Evolutionary conservation across 1,284 basidiomycete species (phyloP), one percentile per base, ranked within the genome.

Genomic region (Microbotryum intermedium): DNA sequence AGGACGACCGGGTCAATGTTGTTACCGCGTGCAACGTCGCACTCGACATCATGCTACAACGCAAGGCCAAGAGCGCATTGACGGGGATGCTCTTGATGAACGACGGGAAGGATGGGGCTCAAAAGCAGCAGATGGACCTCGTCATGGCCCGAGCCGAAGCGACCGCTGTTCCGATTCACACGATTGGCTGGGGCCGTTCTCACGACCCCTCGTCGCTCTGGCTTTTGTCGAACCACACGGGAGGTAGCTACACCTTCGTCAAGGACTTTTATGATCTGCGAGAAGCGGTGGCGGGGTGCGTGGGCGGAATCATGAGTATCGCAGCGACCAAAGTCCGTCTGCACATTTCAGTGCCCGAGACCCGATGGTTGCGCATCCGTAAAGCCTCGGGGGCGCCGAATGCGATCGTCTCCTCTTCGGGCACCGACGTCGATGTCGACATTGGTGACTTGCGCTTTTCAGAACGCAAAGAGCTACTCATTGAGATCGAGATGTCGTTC

Each of bases 181-280:
- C 90, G 2, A 88, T 98, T 68, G 94, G 94, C 51, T 98, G 94
- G 73, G 93, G 93, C 55, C 88, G 90, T 64, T 88, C 88, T 18
- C 94, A 97, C 74, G 93, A 98, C 74, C 93, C 94, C 7, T 89
- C 90, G 4, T 93, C 91, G n/a, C 82, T 98, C 20, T 98, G 94
- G 94, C 84, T 97, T 49, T 90, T 98, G 79, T 95, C 92, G 13
- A 97, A 97, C 76, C 90, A 97, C 74, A 97, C 94, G 0, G 83
- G 84, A 60, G 94, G 93, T 45, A 92, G 89, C n/a, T 97, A 97
- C 77, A 97, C 92, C 7, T 97, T 93, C 71, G 90, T 95, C 59
- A 87, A 87, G 74, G 92, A 95, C 72, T 94, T 90, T 88, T 76
- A 95, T 74, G 87, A 92, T 73, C 83, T 95, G 29, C 84, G 88